Evolutionary conservation across 2,329 filamentous ascomycete species (phyloP), one percentile per base, ranked within the genome.

Genomic region (Coniella lustricola): DNA sequence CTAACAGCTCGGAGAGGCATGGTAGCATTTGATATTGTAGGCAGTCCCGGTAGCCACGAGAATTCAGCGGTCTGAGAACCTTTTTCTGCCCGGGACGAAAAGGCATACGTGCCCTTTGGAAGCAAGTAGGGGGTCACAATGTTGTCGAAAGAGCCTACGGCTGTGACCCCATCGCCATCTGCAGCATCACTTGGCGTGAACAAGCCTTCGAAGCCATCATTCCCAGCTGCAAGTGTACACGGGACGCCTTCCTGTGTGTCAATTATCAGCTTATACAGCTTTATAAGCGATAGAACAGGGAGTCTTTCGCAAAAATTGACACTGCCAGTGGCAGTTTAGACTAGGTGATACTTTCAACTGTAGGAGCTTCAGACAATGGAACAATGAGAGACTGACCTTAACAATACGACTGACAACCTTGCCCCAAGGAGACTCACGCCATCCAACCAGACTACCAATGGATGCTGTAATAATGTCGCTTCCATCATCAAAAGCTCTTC

Each of bases 401-500:
- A 60, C 59, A 18, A 66, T 61, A 5, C 62, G 59, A 18, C 56
- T 55, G 13, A 56, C 58, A 2, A 55, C 58, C 7, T 60, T 50
- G 1, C 60, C 55, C 41, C 56, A 57, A 0, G 58, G 56, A 14
- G 61, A 55, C 22, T 57, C 51, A 17, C 57, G 51, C 61, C 61
- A 66, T 7, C 60, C 60, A 1, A 51, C 55, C 9, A 53, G 44
- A 4, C 55, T 51, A n/a, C 60, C 62, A 3, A 60, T 48, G 3
- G 60, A 63, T 29, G 56, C 52, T 13, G 59, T 62, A 49, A 67
- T 65, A 46, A 66, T 58, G n/a, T 65, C 57, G 41, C 57, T 59
- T 3, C 65, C 66, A 17, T 68, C 69, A 42, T 71, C 65, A 35
- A 66, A 69, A 0, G 71, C 71, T 53, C 60, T 66, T 49, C 67